Evolutionary conservation across 495 filamentous ascomycete genomes (phyloP), one percentile per base, ranked within the genome.

Genomic region (Durotheca rogersii): DNA sequence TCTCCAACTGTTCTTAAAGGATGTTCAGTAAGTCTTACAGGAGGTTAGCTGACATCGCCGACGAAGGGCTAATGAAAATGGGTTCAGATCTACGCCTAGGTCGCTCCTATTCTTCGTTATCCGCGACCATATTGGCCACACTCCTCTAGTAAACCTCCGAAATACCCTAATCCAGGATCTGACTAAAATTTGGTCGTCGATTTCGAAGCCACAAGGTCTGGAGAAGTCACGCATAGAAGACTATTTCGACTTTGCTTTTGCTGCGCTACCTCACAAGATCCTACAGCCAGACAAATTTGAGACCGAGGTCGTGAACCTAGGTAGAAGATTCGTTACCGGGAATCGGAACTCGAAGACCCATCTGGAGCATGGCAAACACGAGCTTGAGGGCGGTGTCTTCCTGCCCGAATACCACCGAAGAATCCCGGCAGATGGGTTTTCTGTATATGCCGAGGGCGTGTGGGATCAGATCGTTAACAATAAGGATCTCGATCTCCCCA

Each of bases 401-500:
- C 68, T 96, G 25, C 87, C 93, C 10, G 89, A 95, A 56, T 98
- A 98, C 65, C 93, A 98, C 71, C 79, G 93, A 47, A 79, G 94
- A 43, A 96, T 98, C 46, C 93, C 93, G 30, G 93, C 93, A 7
- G 93, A 98, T 66, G 93, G 93, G 4, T 92, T 96, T 66, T 84
- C 92, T 2, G 77, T 88, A 41, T 98, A 97, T 64, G 91, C 93
- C 6, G 83, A 90, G 60, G 88, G 90, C 29, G 82, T 98, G 11
- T 98, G 93, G 93, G 89, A 96, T 64, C 93, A 96, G 68, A 98
- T 98, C 59, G 89, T 95, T 59, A 87, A 90, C 70, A 98, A 98
- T 72, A 98, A 98, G 70, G 93, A 98, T 60, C 74, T 98, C 51
- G 93, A 98, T 72, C 71, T 98, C 23, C 93, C 93, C 11, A 96